Evolutionary conservation across 1,284 basidiomycete genomes (phyloP).

Genomic region (Inonotus obliquus): DNA sequence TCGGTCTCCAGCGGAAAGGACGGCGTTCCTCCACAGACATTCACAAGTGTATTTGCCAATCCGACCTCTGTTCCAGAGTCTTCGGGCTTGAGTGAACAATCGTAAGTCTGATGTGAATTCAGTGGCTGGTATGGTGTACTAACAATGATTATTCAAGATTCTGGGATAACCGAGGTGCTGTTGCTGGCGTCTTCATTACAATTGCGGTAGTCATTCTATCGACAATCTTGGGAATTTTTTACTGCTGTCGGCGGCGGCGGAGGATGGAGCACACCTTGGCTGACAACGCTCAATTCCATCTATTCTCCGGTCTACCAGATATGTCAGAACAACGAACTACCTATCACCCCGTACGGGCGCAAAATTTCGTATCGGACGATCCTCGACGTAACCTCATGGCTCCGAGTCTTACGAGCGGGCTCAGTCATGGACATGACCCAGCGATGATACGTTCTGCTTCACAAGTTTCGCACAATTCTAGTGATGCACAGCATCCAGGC

Average conservation of each 20-base stretch:
- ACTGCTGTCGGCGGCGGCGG: constrained; percentile 36
- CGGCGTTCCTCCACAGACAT: not conserved
- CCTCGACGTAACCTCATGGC: constrained; percentile 16
- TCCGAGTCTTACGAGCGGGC: constrained; percentile 16
- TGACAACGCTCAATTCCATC: constrained; percentile 3
- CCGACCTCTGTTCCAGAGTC: not conserved
- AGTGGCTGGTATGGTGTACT: not conserved
- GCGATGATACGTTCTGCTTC: constrained; percentile 2
- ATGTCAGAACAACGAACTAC: constrained; percentile 13
- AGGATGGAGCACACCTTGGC: not conserved
- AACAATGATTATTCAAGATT: constrained; percentile 35
- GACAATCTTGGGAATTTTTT: constrained; percentile 32
- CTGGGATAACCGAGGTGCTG: constrained; percentile 47
- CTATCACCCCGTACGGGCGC: constrained; percentile 3
- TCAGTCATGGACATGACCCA: constrained; percentile 3
- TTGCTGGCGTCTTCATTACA: constrained; percentile 53
- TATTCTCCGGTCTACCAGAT: not conserved
- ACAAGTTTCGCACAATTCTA: not conserved
- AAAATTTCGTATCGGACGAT: constrained; percentile 2
- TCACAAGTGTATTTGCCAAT: constrained; percentile 16
- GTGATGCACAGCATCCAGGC: not conserved
- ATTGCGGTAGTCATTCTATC: constrained; percentile 41
- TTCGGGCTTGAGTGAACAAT: not conserved
- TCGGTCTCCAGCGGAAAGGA: constrained; percentile 3
- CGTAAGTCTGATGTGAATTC: not conserved